A percentile compares a stretch with the other conserved stretches of the same genome.
These are phyloP conservation scores for Withania somnifera DNA, from an alignment of 305 asterid species.

Conservation along the genomic window DNA sequence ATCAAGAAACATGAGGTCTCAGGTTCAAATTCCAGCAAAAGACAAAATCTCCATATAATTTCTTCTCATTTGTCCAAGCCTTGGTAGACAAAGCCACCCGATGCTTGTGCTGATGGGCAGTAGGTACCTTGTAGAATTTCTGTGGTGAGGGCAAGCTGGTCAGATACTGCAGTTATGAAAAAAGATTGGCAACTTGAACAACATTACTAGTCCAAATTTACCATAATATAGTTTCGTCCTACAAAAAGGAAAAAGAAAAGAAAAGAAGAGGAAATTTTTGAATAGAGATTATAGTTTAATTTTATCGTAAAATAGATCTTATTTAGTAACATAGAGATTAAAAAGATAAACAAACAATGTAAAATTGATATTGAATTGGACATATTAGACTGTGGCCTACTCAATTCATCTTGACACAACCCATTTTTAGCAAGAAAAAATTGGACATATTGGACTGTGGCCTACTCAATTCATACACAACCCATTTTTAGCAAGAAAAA, in stretches of 20 bases:
- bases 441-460: no score
- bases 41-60: neutral
- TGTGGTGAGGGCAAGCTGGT: neutral
- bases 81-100: neutral
- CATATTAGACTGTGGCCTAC: neutral
- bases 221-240: neutral
- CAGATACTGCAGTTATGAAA: neutral
- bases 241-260: neutral
- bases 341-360: neutral
- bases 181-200: neutral
- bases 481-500: no score
- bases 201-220: neutral
- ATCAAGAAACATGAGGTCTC: neutral
- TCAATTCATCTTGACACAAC: no score
- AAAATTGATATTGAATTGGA: neutral
- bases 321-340: neutral
- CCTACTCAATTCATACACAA: no score
- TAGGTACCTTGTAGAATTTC: neutral
- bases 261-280: neutral
- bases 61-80: neutral
- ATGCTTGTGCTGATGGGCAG: neutral
- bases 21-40: neutral
- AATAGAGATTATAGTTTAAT: neutral
- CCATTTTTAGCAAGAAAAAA: no score
- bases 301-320: neutral